A percentile compares a stretch with the other conserved stretches of the same genome.
phyloP scores from a whole-genome alignment of 2,329 filamentous ascomycete species.

The Botrytis fragariae region DNA sequence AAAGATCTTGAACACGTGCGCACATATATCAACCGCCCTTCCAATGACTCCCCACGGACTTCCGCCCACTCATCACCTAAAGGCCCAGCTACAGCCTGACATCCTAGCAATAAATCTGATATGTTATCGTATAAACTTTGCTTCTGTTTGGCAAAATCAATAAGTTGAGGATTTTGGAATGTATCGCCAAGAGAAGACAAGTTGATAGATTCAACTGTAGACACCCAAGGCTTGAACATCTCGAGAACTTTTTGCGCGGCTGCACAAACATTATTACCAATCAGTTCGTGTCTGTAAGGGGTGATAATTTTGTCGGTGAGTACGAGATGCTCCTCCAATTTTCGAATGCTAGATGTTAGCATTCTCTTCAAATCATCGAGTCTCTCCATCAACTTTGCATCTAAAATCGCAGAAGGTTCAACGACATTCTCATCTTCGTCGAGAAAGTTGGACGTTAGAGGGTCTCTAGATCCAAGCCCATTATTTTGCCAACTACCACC shows the following conservation, averaged over 20 bases:
- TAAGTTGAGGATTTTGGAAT: constrained; percentile 79
- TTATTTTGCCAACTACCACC: constrained; percentile 89
- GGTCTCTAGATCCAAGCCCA: constrained; percentile 62
- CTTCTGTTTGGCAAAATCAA: constrained; percentile 86
- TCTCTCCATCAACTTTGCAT: constrained; percentile 73
- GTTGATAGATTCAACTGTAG: constrained; percentile 88
- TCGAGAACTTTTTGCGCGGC: constrained; percentile 80
- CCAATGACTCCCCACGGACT: constrained; percentile 82
- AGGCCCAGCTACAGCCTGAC: constrained; percentile 88
- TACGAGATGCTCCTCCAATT: constrained; percentile 79
- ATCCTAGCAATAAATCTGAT: constrained; percentile 81
- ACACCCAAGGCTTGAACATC: constrained; percentile 84
- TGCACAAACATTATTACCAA: constrained; percentile 79
- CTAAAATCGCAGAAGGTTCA: constrained; percentile 72
- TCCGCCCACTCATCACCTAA: constrained; percentile 95
- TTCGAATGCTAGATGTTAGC: constrained; percentile 80
- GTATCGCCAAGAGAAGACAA: constrained; percentile 73
- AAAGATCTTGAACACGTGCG: constrained; percentile 74
- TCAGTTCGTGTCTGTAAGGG: constrained; percentile 70
- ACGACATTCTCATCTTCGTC: constrained; percentile 73
- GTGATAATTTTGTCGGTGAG: constrained; percentile 80
- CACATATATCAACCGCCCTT: constrained; percentile 80
- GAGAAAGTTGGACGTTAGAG: constrained; percentile 77
- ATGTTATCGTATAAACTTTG: constrained; percentile 92
- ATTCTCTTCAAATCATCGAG: constrained; percentile 83